phyloP scores from a whole-genome alignment of 164 flowering plant species.

The Malania oleifera region DNA sequence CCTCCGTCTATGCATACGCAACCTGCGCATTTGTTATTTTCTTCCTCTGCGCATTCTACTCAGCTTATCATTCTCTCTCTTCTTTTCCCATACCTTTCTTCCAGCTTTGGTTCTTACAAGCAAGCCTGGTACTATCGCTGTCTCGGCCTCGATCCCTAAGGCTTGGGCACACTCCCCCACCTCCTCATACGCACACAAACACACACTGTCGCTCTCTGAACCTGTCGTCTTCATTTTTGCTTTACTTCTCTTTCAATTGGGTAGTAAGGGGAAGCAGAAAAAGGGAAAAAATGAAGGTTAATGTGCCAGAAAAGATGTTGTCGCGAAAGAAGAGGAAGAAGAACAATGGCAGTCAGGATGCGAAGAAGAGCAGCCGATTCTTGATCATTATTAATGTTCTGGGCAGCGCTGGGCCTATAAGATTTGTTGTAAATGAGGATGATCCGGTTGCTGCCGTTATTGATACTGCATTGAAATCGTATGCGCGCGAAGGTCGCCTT shows the following conservation, averaged over 20 bases:
- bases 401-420: constrained; percentile 62
- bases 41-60: not conserved
- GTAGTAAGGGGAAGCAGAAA: not conserved
- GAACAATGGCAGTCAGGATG: not conserved
- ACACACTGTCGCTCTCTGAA: no score
- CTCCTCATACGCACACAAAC: not conserved
- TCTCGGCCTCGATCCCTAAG: constrained; percentile 50
- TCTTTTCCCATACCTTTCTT: not conserved
- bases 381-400: constrained; percentile 50
- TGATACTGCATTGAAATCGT: constrained; percentile 40
- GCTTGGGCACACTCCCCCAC: not conserved
- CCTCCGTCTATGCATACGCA: constrained; percentile 4
- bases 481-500: constrained; percentile 60
- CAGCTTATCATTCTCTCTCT: no score
- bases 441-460: constrained; percentile 42
- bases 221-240: not conserved
- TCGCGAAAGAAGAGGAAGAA: constrained; percentile 40
- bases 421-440: constrained; percentile 47
- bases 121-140: constrained; percentile 22
- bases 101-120: constrained; percentile 16
- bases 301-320: constrained; percentile 17
- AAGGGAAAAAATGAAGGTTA: not conserved
- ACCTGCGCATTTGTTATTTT: constrained; percentile 2
- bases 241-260: not conserved
- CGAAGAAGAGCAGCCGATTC: constrained; percentile 29